Evolutionary conservation across 495 filamentous ascomycete species (phyloP).

Genomic region (Penicillium manginii): DNA sequence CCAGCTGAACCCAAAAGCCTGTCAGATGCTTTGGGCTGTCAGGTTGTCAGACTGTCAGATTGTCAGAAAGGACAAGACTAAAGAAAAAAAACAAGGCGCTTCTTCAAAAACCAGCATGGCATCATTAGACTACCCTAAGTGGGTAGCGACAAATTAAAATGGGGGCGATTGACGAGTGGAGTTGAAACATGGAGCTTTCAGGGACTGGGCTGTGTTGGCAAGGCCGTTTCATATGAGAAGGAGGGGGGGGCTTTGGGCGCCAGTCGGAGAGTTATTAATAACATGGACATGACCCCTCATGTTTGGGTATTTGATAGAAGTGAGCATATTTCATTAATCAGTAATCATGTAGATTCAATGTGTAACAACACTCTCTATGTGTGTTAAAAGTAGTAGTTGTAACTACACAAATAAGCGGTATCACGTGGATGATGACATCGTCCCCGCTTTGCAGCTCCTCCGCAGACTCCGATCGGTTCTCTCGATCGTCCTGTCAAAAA

Average conservation of each 20-base stretch:
- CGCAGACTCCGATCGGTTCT: constrained; percentile 14
- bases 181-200: constrained; percentile 14
- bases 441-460: constrained; percentile 2
- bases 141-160: constrained; percentile 23
- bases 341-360: not conserved
- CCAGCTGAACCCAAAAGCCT: not conserved
- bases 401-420: constrained; percentile 2
- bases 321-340: not conserved
- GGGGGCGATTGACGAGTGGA: constrained; percentile 28
- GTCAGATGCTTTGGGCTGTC: not conserved
- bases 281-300: not conserved
- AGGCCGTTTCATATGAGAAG: constrained; percentile 13
- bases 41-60: not conserved
- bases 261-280: constrained; percentile 5
- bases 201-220: constrained; percentile 18
- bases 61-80: not conserved
- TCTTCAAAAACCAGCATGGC: constrained; percentile 15
- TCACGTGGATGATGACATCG: constrained; percentile 27
- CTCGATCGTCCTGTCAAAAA: not conserved
- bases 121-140: constrained; percentile 15
- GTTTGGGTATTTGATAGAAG: not conserved
- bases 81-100: constrained; percentile 10
- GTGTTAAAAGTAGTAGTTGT: not conserved
- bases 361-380: too few relatives aligned
- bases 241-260: not conserved